A percentile compares a stretch with the other conserved stretches of the same genome.
These are phyloP conservation scores for Camellia japonica DNA, from an alignment of 148 eudicot genomes.

Conservation along the genomic window DNA sequence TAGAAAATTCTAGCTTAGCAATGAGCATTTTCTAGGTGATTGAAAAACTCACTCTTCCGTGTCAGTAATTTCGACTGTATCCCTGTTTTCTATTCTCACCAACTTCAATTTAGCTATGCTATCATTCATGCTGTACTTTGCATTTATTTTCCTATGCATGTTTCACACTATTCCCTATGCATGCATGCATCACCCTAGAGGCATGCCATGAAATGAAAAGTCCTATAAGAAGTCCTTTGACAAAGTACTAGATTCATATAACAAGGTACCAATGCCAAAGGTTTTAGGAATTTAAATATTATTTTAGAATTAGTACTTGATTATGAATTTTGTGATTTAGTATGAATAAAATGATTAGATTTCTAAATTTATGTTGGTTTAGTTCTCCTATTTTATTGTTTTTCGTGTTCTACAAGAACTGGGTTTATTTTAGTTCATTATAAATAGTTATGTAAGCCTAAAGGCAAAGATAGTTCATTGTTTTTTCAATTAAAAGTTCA, in stretches of 20 bases:
- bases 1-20: slow-evolving; percentile 2
- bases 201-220: not conserved
- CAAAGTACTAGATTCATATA: not conserved
- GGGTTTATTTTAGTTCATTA: no score
- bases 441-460: no score
- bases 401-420: no score
- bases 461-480: no score
- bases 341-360: no score
- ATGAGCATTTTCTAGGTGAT: not conserved
- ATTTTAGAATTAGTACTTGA: no score
- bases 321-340: no score
- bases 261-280: not conserved
- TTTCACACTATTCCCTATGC: not conserved
- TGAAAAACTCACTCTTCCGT: not conserved
- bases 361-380: no score
- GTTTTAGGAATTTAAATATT: no score
- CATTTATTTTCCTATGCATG: not conserved
- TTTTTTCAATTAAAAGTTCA: no score
- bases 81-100: not conserved
- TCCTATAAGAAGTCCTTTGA: not conserved
- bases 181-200: not conserved
- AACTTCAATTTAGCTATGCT: not conserved
- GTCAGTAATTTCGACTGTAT: not conserved
- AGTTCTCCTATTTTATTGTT: no score
- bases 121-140: not conserved